Percentiles rank a stretch among this genome's conserved stretches.
phyloP scores from a whole-genome alignment of 768 basidiomycete species.

The Termitomyces sp. region DNA sequence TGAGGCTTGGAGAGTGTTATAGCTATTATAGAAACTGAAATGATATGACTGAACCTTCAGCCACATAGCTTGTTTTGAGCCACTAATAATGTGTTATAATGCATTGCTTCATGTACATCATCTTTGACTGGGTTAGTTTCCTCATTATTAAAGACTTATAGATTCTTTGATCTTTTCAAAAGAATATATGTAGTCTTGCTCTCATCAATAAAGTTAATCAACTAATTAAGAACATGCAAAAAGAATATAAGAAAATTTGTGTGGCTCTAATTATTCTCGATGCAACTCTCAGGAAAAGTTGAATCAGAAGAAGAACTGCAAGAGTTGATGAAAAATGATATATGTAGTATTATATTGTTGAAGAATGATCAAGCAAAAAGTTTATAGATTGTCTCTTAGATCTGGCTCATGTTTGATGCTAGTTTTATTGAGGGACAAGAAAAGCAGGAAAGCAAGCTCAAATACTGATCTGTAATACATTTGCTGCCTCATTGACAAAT shows the following conservation, averaged over 20 bases:
- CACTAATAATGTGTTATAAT: no score
- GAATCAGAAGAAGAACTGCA: not conserved
- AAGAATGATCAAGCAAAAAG: not conserved
- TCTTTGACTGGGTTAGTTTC: no score
- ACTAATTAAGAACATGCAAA: not conserved
- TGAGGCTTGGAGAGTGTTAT: no score
- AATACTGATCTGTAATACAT: not conserved
- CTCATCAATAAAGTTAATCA: conserved; percentile 7
- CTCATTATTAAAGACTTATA: no score
- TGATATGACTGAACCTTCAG: no score
- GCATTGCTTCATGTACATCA: no score
- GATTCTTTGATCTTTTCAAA: no score
- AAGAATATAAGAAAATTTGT: not conserved
- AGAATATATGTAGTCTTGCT: conserved; percentile 18
- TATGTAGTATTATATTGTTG: not conserved
- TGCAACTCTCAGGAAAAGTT: not conserved
- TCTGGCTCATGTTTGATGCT: not conserved
- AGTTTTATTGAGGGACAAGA: not conserved
- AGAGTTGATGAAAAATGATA: not conserved
- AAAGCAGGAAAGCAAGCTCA: not conserved
- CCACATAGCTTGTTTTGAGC: no score
- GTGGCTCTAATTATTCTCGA: not conserved
- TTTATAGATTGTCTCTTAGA: not conserved
- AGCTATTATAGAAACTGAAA: no score
- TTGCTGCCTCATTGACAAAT: not conserved